Evolutionary conservation across 108 stramenopile species (phyloP), one percentile per base, ranked within the genome.

Genomic region (Seminavis robusta): DNA sequence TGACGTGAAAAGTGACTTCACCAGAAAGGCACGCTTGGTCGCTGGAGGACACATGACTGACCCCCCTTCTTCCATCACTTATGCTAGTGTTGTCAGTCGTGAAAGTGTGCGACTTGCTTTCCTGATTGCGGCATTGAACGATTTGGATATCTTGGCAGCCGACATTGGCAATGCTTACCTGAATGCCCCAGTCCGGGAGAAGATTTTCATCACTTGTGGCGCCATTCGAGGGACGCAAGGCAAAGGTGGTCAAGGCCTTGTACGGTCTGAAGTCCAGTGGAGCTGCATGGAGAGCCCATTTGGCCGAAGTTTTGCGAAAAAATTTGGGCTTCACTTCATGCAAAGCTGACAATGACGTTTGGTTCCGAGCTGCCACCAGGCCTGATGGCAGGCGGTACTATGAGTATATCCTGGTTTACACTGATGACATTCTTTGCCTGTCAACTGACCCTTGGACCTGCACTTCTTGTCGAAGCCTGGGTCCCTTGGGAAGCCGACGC

Each of bases 41-140:
- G 67, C 74, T 0, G 51, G 40, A 8, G 64, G 67, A 0, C 44
- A 58, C 43, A 49, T 42, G 29, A 66, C 69, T 0, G 77, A 78
- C 6, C 16, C 63, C 0, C 77, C 74, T 0, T 13, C 31, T 13
- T 31, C 42, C 3, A 48, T 67, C 9, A 83, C 77, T 0, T 76
- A 77, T 56, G 59, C 73, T 3, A 76, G 71, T 44, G 81, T 77
- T 9, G 81, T 82, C 0, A 61, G 69, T 21, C 19, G 73, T 0
- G 72, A 77, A 4, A 77, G 73, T 33, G 69, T 74, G 1, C 64
- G 69, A 26, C 47, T 74, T 38, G 75, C 75, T 6, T 64, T 81
- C 26, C 21, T 64, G 10, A 7, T 64, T 60, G 79, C 74, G 0
- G 79, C 74, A 10, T 39, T 73, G 33, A 74, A 80, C 36, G 62